Conservation (phyloP, 148 eudicot genomes). For the Rhododendron ferrugineum region DNA sequence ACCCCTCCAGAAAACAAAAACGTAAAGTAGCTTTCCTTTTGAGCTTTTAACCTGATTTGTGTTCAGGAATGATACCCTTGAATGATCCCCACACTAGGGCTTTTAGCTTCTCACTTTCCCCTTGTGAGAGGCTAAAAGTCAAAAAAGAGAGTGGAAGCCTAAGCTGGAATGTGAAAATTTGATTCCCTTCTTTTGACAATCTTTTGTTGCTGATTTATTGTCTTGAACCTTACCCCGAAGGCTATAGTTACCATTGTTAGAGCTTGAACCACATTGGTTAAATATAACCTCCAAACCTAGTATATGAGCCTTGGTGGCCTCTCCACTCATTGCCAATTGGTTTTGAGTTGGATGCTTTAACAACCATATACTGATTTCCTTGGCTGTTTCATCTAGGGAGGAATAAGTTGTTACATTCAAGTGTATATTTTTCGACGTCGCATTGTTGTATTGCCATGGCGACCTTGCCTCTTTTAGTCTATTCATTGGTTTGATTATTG, state of each 20-base stretch:
- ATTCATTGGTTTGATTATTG: not conserved
- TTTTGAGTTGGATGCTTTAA: no score
- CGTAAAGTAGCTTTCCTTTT: not conserved
- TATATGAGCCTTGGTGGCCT: no score
- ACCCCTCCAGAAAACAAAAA: not conserved
- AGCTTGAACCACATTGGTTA: no score
- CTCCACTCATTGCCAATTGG: no score
- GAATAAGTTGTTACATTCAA: not conserved
- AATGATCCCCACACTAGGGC: not conserved
- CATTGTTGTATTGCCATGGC: conserved; percentile 1
- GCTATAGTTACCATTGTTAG: not conserved
- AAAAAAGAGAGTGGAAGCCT: not conserved
- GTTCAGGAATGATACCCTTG: not conserved
- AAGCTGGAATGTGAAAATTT: not conserved
- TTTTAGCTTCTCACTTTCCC: not conserved
- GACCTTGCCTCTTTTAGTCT: not conserved
- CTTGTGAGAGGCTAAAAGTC: not conserved
- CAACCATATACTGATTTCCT: not conserved
- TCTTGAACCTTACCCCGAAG: not conserved
- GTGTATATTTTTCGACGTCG: not conserved
- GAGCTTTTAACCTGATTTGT: not conserved
- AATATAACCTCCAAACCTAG: no score
- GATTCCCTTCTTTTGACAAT: not conserved
- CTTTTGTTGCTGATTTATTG: not conserved
- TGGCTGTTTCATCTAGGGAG: not conserved